A percentile compares a stretch with the other conserved stretches of the same genome.
These are phyloP conservation scores for Mariannaea sp. DNA, from an alignment of 2,329 filamentous ascomycete genomes.

Conservation along the genomic window DNA sequence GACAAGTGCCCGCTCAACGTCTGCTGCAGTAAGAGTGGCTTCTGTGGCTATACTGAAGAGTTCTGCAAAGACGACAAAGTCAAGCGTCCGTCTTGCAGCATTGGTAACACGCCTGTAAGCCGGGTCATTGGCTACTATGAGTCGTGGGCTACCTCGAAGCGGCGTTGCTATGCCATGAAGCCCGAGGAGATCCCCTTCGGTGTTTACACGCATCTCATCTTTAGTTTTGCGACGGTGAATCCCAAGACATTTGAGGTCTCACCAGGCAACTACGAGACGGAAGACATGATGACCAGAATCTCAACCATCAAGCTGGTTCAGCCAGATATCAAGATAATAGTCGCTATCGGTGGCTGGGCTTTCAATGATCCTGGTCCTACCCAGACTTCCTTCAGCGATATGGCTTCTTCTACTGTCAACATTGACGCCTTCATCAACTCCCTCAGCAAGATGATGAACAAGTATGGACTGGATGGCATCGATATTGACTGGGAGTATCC, in stretches of 20 bases:
- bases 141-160: slow-evolving; percentile 29
- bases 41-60: slow-evolving; percentile 4
- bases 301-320: too few relatives aligned
- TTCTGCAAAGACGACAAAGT: too few relatives aligned
- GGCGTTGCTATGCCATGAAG: background rate
- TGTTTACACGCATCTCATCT: slow-evolving; percentile 37
- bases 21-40: slow-evolving; percentile 29
- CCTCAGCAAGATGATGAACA: slow-evolving; percentile 16
- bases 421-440: slow-evolving; percentile 43
- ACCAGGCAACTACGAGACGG: slow-evolving; percentile 31
- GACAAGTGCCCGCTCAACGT: slow-evolving; percentile 48
- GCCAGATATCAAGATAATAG: slow-evolving; percentile 37
- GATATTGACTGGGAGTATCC: slow-evolving; percentile 9
- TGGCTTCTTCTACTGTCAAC: slow-evolving; percentile 26
- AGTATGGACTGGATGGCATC: slow-evolving; percentile 21
- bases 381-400: slow-evolving; percentile 36
- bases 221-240: slow-evolving; percentile 43
- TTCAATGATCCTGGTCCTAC: slow-evolving; percentile 33
- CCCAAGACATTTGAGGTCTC: slow-evolving; percentile 36
- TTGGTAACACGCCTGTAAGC: slow-evolving; percentile 21
- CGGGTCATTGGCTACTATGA: slow-evolving; percentile 43
- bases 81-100: slow-evolving; percentile 21
- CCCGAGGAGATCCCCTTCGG: slow-evolving; percentile 25
- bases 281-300: slow-evolving; percentile 32
- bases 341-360: slow-evolving; percentile 50